phyloP scores from a whole-genome alignment of 306 rosid genomes.

The Rosa chinensis region DNA sequence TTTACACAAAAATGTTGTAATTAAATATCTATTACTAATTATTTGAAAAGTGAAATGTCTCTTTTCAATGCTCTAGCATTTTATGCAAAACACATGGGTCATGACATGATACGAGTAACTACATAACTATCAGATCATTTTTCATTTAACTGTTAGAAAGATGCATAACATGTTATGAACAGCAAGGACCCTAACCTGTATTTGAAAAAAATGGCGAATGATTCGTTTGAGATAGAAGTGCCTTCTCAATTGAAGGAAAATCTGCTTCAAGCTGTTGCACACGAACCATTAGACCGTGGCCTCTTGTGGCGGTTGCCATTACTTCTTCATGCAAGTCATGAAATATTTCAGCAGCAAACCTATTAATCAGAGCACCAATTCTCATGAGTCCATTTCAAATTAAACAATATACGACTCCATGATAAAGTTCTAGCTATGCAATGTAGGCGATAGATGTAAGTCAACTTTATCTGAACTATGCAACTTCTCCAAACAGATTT shows the following conservation, averaged over 20 bases:
- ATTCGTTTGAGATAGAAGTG: slow-evolving; percentile 62
- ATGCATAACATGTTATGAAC: slow-evolving; percentile 15
- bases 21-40: not conserved
- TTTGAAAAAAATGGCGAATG: slow-evolving; percentile 58
- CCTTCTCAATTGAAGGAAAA: slow-evolving; percentile 85
- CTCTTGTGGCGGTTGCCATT: slow-evolving; percentile 79
- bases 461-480: not conserved
- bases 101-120: not conserved
- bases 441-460: not conserved
- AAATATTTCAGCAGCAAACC: slow-evolving; percentile 97
- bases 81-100: not conserved
- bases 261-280: slow-evolving; percentile 97
- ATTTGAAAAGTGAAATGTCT: not conserved
- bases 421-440: not conserved
- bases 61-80: not conserved
- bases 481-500: not conserved
- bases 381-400: not conserved
- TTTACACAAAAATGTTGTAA: not conserved
- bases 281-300: slow-evolving; percentile 78
- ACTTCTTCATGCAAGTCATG: slow-evolving; percentile 97
- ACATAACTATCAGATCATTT: not conserved
- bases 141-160: not conserved
- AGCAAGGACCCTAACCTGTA: slow-evolving; percentile 55
- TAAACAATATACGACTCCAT: not conserved
- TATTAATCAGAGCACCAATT: slow-evolving; percentile 20